Conservation (phyloP, 179 eudicot genomes). For the Beta corolliflora region DNA sequence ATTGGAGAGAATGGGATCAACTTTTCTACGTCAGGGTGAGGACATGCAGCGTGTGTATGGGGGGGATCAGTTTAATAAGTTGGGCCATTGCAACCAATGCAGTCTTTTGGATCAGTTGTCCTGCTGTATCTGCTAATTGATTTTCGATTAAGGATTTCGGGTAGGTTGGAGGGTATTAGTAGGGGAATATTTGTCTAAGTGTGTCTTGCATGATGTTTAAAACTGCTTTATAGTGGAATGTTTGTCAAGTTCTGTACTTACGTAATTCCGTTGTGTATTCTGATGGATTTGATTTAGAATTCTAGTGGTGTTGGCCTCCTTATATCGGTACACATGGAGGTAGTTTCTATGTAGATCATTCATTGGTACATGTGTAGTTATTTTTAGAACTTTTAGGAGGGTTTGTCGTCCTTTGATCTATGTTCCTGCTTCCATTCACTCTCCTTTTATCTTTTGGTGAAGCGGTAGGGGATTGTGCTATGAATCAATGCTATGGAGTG, state of each 20-base stretch:
- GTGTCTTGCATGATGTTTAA: neutral
- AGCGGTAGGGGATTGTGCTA: neutral
- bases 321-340: too few relatives aligned
- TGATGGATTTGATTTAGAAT: too few relatives aligned
- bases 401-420: neutral
- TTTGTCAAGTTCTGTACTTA: neutral
- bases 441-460: neutral
- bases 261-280: too few relatives aligned
- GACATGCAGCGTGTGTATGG: neutral
- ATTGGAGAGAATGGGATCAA: neutral
- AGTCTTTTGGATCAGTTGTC: neutral
- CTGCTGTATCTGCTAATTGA: neutral
- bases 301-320: too few relatives aligned
- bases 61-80: neutral
- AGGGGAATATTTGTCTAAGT: neutral
- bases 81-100: neutral
- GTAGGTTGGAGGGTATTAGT: neutral
- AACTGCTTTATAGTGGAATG: too few relatives aligned
- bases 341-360: neutral
- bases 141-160: neutral
- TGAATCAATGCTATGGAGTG: too few relatives aligned
- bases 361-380: neutral
- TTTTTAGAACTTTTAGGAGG: neutral
- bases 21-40: neutral
- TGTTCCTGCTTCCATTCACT: neutral